phyloP scores from a whole-genome alignment of 2,329 filamentous ascomycete genomes.

The Mycosphaerella arachidis region DNA sequence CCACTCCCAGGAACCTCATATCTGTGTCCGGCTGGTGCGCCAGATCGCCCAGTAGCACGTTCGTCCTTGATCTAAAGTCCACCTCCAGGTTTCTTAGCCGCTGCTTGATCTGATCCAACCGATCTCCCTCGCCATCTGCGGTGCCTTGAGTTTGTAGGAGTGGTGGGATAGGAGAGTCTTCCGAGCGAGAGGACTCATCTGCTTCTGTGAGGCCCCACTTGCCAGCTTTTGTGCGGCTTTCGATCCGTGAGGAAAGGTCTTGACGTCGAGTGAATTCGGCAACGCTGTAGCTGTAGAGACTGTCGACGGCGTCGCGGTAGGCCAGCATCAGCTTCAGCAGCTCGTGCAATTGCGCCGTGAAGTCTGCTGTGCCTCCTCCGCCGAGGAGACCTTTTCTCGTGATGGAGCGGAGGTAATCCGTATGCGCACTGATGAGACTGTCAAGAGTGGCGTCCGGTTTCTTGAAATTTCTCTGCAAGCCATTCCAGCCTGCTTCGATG shows the following conservation, averaged over 20 bases:
- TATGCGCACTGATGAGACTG: constrained; percentile 89
- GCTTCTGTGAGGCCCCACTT: constrained; percentile 60
- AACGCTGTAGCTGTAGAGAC: constrained; percentile 89
- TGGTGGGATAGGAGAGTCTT: constrained; percentile 41
- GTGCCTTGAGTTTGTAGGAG: constrained; percentile 37
- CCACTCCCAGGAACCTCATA: constrained; percentile 89
- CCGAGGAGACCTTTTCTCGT: constrained; percentile 93
- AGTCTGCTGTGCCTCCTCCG: constrained; percentile 56
- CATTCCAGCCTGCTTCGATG: constrained; percentile 92
- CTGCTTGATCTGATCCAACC: constrained; percentile 70
- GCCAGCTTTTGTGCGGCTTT: constrained; percentile 60
- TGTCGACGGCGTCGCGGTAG: constrained; percentile 90
- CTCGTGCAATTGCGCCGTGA: constrained; percentile 86
- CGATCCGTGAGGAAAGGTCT: constrained; percentile 70
- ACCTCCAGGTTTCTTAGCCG: constrained; percentile 67
- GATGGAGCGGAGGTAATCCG: constrained; percentile 84
- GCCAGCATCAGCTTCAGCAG: constrained; percentile 89
- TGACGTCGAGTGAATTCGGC: constrained; percentile 91
- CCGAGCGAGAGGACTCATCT: constrained; percentile 31
- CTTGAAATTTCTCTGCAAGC: constrained; percentile 74
- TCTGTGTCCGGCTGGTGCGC: constrained; percentile 92
- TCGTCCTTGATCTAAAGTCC: constrained; percentile 73
- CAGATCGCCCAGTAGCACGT: constrained; percentile 79
- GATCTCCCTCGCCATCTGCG: constrained; percentile 50
- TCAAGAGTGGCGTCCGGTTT: constrained; percentile 81